Conservation (phyloP, 371 early-diverging fungal species). For the Mucor mucedo region DNA sequence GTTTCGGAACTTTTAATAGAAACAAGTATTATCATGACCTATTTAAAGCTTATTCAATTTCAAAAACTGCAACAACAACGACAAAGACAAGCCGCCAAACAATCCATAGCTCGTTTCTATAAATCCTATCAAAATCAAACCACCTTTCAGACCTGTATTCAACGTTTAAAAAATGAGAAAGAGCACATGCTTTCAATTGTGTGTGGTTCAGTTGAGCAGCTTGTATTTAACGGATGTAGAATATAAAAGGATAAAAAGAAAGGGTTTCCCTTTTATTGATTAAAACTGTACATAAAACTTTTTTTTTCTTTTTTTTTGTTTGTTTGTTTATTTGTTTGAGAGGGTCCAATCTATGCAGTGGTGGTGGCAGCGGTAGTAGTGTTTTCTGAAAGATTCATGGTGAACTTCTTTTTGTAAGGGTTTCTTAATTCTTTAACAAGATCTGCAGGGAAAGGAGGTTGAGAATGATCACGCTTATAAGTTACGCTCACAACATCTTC, state of each 20-base stretch:
- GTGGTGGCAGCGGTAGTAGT: not conserved
- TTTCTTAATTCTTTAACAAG: slow-evolving; percentile 50
- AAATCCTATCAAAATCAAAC: slow-evolving; percentile 1
- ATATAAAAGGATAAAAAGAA: slow-evolving; percentile 6
- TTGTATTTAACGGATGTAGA: slow-evolving; percentile 18
- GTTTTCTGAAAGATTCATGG: slow-evolving; percentile 4
- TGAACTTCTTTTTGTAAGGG: slow-evolving; percentile 35
- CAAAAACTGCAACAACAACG: not conserved
- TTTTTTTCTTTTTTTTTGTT: slow-evolving; percentile 5
- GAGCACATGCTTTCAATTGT: slow-evolving; percentile 3
- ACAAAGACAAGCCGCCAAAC: not conserved
- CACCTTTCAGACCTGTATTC: slow-evolving; percentile 9
- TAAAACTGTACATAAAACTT: slow-evolving; percentile 15
- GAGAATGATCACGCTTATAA: slow-evolving; percentile 28
- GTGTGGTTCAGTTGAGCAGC: slow-evolving; percentile 13
- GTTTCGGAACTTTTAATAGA: not conserved
- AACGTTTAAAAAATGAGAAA: slow-evolving; percentile 5
- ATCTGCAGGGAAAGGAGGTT: slow-evolving; percentile 46
- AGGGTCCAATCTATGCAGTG: not conserved
- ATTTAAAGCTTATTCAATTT: slow-evolving; percentile 1
- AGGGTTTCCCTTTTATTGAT: too few relatives aligned
- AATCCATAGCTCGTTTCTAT: slow-evolving; percentile 5
- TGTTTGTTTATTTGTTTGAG: not conserved
- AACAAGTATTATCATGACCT: not conserved
- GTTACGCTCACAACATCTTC: slow-evolving; percentile 42